Evolutionary conservation across 768 basidiomycete genomes (phyloP).

Genomic region (Lanmaoa rubissima): DNA sequence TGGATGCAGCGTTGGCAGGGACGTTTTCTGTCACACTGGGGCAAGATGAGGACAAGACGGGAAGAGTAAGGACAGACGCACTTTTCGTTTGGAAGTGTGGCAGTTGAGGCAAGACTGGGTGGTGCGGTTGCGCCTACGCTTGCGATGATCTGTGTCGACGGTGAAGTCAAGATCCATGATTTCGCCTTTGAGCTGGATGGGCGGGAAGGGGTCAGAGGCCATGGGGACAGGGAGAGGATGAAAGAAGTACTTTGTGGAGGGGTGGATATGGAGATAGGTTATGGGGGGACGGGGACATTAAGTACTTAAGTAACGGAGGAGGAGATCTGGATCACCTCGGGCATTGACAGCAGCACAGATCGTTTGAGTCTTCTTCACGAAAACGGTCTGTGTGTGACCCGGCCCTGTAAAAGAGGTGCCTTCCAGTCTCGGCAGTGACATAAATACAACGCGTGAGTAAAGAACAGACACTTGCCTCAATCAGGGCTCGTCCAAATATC

Average conservation of each 20-base stretch:
- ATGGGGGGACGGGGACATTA: conserved; percentile 51
- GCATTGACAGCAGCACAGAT: conserved; percentile 32
- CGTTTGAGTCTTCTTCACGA: conserved; percentile 32
- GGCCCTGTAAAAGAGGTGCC: conserved; percentile 30
- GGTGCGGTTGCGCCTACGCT: conserved; percentile 86
- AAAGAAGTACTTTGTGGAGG: conserved; percentile 45
- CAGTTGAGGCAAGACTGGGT: conserved; percentile 87
- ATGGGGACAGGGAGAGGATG: conserved; percentile 39
- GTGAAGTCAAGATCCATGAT: conserved; percentile 77
- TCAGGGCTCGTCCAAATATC: conserved; percentile 21
- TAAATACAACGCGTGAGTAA: conserved; percentile 36
- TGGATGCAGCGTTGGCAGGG: conserved; percentile 91
- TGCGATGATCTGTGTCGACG: conserved; percentile 72
- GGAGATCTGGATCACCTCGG: conserved; percentile 49
- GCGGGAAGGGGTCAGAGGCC: conserved; percentile 51
- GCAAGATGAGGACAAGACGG: conserved; percentile 5
- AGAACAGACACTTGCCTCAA: conserved; percentile 28
- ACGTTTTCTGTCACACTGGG: conserved; percentile 81
- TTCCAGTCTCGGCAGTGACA: conserved; percentile 37
- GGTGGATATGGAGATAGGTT: conserved; percentile 47
- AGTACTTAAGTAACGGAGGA: conserved; percentile 44
- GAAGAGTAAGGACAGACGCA: conserved; percentile 31
- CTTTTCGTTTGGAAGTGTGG: conserved; percentile 93
- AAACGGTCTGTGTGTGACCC: conserved; percentile 35
- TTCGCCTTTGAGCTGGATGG: conserved; percentile 69